Evolutionary conservation across 2,329 filamentous ascomycete genomes (phyloP).

Genomic region (Metarhizium sp.): DNA sequence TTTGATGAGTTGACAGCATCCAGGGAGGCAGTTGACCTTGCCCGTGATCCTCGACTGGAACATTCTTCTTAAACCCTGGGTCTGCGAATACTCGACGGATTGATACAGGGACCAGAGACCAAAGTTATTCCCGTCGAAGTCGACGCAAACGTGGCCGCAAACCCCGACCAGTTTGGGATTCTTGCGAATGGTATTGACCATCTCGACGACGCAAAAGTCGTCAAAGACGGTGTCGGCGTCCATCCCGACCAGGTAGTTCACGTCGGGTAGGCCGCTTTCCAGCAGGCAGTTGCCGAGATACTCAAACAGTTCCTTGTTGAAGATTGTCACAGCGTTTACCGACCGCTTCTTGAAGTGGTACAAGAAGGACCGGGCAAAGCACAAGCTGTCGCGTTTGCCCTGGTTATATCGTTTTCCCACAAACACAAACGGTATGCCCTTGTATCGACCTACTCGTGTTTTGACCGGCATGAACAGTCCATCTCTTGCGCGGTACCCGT

Average conservation of each 20-base stretch:
- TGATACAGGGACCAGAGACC: slow-evolving; percentile 37
- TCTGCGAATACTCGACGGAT: slow-evolving; percentile 38
- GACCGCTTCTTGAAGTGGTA: slow-evolving; percentile 37
- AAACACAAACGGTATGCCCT: slow-evolving; percentile 35
- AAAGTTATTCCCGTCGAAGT: slow-evolving; percentile 32
- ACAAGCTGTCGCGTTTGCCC: slow-evolving; percentile 39
- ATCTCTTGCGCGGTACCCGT: slow-evolving; percentile 36
- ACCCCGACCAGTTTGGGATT: slow-evolving; percentile 35
- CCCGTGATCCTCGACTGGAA: slow-evolving; percentile 39
- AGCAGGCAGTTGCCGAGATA: slow-evolving; percentile 29
- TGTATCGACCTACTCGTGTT: slow-evolving; percentile 33
- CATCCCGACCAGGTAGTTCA: slow-evolving; percentile 36
- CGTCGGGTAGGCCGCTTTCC: slow-evolving; percentile 26
- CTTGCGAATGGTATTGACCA: slow-evolving; percentile 32
- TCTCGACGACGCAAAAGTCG: slow-evolving; percentile 31
- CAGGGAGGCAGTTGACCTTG: slow-evolving; percentile 39
- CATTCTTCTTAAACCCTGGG: slow-evolving; percentile 36
- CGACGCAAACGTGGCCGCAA: slow-evolving; percentile 38
- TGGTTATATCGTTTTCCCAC: slow-evolving; percentile 40
- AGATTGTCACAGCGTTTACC: slow-evolving; percentile 32
- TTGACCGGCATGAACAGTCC: slow-evolving; percentile 36
- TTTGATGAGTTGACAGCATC: slow-evolving; percentile 40
- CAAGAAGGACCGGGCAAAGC: slow-evolving; percentile 37
- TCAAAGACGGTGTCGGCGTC: slow-evolving; percentile 40
- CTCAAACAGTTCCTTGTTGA: slow-evolving; percentile 33